Evolutionary conservation across 805 yeast genomes (phyloP), one percentile per base, ranked within the genome.

Genomic region (Priceomyces melissophilus): DNA sequence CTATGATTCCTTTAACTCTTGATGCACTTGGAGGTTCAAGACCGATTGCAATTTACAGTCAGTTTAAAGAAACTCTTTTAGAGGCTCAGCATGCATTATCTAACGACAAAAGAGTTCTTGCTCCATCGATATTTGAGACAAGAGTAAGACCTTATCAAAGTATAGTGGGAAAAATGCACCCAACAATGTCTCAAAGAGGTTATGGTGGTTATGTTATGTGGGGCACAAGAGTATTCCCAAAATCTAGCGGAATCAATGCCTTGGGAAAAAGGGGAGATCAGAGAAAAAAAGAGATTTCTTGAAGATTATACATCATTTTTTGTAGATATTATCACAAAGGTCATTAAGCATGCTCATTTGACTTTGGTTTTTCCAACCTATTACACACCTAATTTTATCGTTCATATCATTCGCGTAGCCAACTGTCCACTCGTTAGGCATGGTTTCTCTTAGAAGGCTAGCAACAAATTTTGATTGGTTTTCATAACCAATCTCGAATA

Each of bases 91-190:
- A 85, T 48, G 70, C 67, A n/a, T 68, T 90, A 33, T 71, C 78
- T 48, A 65, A 67, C 23, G 95, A 90, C 53, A 72, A 79, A 44
- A 73, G 88, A 35, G 77, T 87, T 8, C 68, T 93, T 50, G 91
- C 93, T 0, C 95, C 97, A 4, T 78, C 87, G 11, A 79, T 91
- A 15, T 73, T 77, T 46, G 96, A 90, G 60, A 79, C 95, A 1
- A 73, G 87, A 46, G 93, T 85, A 10, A 77, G 97, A 48, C 82
- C 82, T 37, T 90, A 84, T 59, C 99, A 93, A 67, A 88, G 97
- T 3, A 79, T 91, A 23, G 87, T 95, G 13, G 99, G 98, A 6
- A 81, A 95, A 57, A 70, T 91, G 54, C 99, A 93, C 61, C 99
- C 99, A 0, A 57, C 82, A 45, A 93, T 93, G 99, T 87, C 97